These are phyloP conservation scores for Neofusicoccum cordaticola DNA, from an alignment of 2,329 filamentous ascomycete genomes.

Conservation along the genomic window DNA sequence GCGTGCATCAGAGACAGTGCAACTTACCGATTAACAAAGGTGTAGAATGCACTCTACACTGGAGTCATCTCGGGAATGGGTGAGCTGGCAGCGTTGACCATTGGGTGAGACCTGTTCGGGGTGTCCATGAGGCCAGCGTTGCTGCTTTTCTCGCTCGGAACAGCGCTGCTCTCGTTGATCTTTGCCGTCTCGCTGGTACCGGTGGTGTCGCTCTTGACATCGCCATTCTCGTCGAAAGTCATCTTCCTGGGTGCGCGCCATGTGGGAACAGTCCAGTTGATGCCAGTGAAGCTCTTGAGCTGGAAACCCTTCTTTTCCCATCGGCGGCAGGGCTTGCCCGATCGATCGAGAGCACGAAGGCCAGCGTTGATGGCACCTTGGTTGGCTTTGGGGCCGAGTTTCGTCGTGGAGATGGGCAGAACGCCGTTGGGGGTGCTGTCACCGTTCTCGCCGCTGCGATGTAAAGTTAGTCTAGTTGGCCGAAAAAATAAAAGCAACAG, in stretches of 20 bases:
- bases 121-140: constrained; percentile 47
- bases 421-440: constrained; percentile 40
- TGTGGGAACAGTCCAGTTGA: constrained; percentile 74
- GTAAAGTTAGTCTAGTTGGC: constrained; percentile 24
- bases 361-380: constrained; percentile 96
- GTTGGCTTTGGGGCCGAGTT: constrained; percentile 94
- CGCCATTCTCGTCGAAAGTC: constrained; percentile 55
- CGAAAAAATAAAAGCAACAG: constrained; percentile 20
- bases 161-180: constrained; percentile 56
- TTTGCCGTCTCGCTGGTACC: constrained; percentile 57
- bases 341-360: constrained; percentile 87
- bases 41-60: neutral
- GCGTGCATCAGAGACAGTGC: too few relatives aligned
- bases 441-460: constrained; percentile 50
- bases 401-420: constrained; percentile 57
- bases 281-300: constrained; percentile 90
- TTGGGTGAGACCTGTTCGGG: constrained; percentile 10
- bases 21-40: neutral
- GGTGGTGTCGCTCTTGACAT: constrained; percentile 56
- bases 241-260: constrained; percentile 73
- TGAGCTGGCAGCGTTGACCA: constrained; percentile 5
- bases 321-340: constrained; percentile 85
- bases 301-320: constrained; percentile 82
- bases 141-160: constrained; percentile 60
- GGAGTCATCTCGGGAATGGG: constrained; percentile 14